These are phyloP conservation scores for Berberis vulgaris DNA, from an alignment of 164 flowering plant species.

Conservation along the genomic window DNA sequence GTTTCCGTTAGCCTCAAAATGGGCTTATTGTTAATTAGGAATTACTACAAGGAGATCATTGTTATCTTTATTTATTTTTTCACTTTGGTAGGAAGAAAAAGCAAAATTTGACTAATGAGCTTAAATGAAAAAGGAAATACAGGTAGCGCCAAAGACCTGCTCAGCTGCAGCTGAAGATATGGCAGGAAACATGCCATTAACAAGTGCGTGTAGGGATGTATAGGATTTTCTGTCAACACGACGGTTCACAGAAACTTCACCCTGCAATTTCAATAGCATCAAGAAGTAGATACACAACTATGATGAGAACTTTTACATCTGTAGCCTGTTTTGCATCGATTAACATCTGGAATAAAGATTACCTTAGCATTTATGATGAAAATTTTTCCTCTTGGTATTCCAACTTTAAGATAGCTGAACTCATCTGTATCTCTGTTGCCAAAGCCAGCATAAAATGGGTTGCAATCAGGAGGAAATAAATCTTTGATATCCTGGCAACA, in stretches of 20 bases:
- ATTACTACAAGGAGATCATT: not conserved
- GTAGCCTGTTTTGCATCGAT: not conserved
- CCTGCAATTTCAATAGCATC: conserved; percentile 34
- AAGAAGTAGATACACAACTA: conserved; percentile 5
- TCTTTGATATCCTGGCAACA: conserved; percentile 66
- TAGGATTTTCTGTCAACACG: conserved; percentile 75
- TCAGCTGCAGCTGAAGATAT: conserved; percentile 46
- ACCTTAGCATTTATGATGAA: conserved; percentile 97
- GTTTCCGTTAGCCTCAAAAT: not conserved
- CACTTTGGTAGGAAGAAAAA: not conserved
- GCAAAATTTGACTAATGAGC: not conserved
- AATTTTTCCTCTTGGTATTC: conserved; percentile 89
- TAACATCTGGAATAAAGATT: conserved; percentile 4
- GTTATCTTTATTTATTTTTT: not conserved
- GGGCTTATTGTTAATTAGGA: not conserved
- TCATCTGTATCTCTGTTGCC: conserved; percentile 98
- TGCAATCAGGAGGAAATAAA: conserved; percentile 74
- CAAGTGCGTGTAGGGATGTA: conserved; percentile 68
- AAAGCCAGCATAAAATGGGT: conserved; percentile 98
- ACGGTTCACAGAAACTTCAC: conserved; percentile 73
- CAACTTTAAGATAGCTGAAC: conserved; percentile 89
- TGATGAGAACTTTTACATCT: not conserved
- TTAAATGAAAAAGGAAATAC: not conserved
- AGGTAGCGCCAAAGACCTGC: conserved; percentile 42
- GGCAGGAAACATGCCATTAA: conserved; percentile 83